Evolutionary conservation across 2,329 filamentous ascomycete genomes (phyloP).

Genomic region (Phyllosticta ampelicida): DNA sequence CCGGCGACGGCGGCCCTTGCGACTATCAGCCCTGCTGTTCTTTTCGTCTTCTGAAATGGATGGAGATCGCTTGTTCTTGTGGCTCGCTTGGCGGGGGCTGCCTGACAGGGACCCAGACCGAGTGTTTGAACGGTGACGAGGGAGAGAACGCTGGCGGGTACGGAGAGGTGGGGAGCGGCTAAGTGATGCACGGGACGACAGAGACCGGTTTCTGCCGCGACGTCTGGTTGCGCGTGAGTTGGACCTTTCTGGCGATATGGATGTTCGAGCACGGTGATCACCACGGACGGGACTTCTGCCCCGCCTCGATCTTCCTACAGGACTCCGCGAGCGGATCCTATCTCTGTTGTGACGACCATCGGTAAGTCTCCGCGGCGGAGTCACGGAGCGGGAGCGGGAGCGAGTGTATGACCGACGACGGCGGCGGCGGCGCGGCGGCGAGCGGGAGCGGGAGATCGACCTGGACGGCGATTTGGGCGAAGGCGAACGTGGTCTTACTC

Average conservation of each 20-base stretch:
- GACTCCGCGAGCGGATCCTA: conserved; percentile 22
- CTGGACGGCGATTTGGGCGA: conserved; percentile 20
- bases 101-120: conserved; percentile 29
- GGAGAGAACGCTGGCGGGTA: conserved; percentile 17
- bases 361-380: conserved; percentile 5
- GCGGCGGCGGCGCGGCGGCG: conserved; percentile 24
- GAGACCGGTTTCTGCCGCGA: conserved; percentile 29
- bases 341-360: conserved; percentile 14
- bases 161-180: conserved; percentile 21
- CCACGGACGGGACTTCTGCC: conserved; percentile 19
- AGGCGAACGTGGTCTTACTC: conserved; percentile 24
- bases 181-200: conserved; percentile 14
- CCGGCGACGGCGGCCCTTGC: conserved; percentile 35
- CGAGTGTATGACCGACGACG: conserved; percentile 11
- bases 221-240: conserved; percentile 47
- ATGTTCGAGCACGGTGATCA: conserved; percentile 38
- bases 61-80: conserved; percentile 34
- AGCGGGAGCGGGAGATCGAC: conserved; percentile 12
- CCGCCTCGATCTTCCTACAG: conserved; percentile 15
- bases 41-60: conserved; percentile 33
- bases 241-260: conserved; percentile 37
- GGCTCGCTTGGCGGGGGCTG: conserved; percentile 27
- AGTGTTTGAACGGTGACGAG: conserved; percentile 27
- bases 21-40: conserved; percentile 40
- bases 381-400: conserved; percentile 9